These are phyloP conservation scores for Talaromyces pinophilus DNA, from an alignment of 2,329 filamentous ascomycete species.

Conservation along the genomic window DNA sequence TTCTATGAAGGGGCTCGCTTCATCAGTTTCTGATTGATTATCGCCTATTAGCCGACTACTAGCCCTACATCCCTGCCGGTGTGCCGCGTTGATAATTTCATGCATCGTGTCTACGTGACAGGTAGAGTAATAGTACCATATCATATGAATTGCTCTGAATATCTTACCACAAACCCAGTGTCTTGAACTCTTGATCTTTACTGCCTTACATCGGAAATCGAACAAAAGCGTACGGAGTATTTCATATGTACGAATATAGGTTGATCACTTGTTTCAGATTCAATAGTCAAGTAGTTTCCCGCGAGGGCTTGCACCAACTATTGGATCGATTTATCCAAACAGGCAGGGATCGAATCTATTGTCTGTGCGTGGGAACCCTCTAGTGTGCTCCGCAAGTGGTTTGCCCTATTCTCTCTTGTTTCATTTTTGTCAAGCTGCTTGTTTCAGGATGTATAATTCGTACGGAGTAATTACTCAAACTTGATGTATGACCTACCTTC, in stretches of 20 bases:
- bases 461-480: not conserved
- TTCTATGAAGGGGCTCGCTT: constrained; percentile 2
- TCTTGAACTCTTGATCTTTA: not conserved
- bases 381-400: not conserved
- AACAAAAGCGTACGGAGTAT: not conserved
- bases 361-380: constrained; percentile 13
- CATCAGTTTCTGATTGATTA: not conserved
- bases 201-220: not conserved
- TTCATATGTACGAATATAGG: not conserved
- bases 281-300: not conserved
- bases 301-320: not conserved
- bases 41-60: not conserved
- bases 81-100: not conserved
- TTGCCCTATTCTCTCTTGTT: constrained; percentile 4
- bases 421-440: not conserved
- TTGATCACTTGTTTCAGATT: not conserved
- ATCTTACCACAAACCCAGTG: not conserved
- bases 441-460: not conserved
- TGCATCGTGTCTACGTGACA: not conserved
- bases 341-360: not conserved
- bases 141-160: not conserved
- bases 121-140: constrained; percentile 4
- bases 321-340: not conserved
- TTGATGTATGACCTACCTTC: not conserved
- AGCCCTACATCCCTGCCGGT: not conserved